phyloP scores from a whole-genome alignment of 345 rosid species.

The Erucastrum elatum region DNA sequence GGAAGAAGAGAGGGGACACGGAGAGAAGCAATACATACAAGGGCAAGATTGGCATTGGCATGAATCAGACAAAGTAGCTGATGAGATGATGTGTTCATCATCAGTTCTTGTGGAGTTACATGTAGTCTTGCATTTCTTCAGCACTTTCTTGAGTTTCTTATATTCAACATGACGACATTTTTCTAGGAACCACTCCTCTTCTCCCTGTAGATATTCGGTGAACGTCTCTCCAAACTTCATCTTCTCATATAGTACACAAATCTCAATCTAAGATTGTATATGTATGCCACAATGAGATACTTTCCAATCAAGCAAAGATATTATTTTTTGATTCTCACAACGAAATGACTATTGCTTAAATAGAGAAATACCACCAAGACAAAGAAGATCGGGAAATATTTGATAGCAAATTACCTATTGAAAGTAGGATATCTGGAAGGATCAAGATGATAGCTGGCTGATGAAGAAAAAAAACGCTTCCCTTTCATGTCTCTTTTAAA shows the following conservation, averaged over 20 bases:
- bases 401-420: slow-evolving; percentile 17
- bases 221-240: slow-evolving; percentile 96
- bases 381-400: not conserved
- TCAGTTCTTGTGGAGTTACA: slow-evolving; percentile 43
- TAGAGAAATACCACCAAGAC: not conserved
- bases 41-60: slow-evolving; percentile 63
- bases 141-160: slow-evolving; percentile 77
- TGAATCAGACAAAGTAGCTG: slow-evolving; percentile 23
- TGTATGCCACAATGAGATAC: not conserved
- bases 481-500: slow-evolving; percentile 1
- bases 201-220: slow-evolving; percentile 71
- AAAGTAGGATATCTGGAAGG: not conserved
- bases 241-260: slow-evolving; percentile 16
- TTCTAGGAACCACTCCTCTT: slow-evolving; percentile 56
- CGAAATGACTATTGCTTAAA: not conserved
- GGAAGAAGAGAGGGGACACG: not conserved
- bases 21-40: slow-evolving; percentile 41
- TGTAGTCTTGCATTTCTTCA: slow-evolving; percentile 63
- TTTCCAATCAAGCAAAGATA: slow-evolving; percentile 3
- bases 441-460: not conserved
- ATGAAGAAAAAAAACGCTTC: slow-evolving; percentile 13
- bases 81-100: slow-evolving; percentile 27
- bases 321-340: not conserved
- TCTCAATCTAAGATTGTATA: slow-evolving; percentile 10
- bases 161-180: slow-evolving; percentile 80